Conservation (phyloP, 2,329 filamentous ascomycete species). For the Monilinia fructigena region DNA sequence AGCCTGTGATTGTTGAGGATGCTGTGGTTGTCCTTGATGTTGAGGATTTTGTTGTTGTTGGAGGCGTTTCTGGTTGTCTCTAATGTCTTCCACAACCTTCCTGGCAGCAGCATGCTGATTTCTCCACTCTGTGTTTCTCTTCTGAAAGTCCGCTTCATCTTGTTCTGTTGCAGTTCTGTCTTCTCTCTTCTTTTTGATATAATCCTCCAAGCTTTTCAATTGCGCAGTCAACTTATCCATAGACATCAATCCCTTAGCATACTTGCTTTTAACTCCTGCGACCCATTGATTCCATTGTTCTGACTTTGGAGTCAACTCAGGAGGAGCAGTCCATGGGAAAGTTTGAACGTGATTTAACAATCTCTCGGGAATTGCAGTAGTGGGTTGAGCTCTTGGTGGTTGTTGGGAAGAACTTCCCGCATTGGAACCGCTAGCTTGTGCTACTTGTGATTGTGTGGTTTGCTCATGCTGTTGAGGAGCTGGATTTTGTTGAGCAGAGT, state of each 20-base stretch:
- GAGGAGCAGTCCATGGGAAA: slow-evolving; percentile 49
- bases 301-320: slow-evolving; percentile 44
- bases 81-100: slow-evolving; percentile 49
- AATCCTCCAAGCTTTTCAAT: slow-evolving; percentile 46
- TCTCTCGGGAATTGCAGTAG: slow-evolving; percentile 32
- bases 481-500: slow-evolving; percentile 4
- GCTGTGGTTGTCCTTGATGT: slow-evolving; percentile 9
- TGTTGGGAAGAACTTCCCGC: slow-evolving; percentile 24
- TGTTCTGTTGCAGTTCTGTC: slow-evolving; percentile 48
- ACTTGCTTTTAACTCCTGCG: slow-evolving; percentile 49
- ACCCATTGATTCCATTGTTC: slow-evolving; percentile 50
- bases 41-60: slow-evolving; percentile 11
- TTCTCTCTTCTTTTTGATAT: slow-evolving; percentile 46
- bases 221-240: slow-evolving; percentile 50
- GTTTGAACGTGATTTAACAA: slow-evolving; percentile 49
- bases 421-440: slow-evolving; percentile 24
- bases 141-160: slow-evolving; percentile 47
- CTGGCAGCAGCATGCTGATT: slow-evolving; percentile 50
- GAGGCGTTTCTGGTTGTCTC: slow-evolving; percentile 42
- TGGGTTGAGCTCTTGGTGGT: slow-evolving; percentile 17
- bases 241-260: slow-evolving; percentile 49
- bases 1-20: slow-evolving; percentile 24
- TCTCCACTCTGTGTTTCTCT: slow-evolving; percentile 46
- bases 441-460: slow-evolving; percentile 26
- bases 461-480: slow-evolving; percentile 23